Conservation (phyloP, 2,329 filamentous ascomycete species). For the Didymella exigua region DNA sequence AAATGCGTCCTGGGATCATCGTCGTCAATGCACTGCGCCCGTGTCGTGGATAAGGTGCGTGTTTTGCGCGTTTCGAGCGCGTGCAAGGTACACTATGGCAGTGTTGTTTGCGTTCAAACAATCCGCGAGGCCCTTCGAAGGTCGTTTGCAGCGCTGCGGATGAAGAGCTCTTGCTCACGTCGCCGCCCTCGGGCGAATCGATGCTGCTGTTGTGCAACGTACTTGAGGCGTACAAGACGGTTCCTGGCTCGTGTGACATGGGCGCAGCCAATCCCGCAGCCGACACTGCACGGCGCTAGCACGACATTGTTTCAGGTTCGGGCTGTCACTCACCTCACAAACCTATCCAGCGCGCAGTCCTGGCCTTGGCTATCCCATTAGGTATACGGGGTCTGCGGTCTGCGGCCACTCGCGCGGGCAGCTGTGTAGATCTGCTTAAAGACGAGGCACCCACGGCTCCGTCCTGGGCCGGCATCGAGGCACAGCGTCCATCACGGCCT, state of each 20-base stretch:
- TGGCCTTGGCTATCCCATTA: slow-evolving; percentile 15
- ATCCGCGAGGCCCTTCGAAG: too few species aligned
- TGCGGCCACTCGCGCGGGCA: slow-evolving; percentile 4
- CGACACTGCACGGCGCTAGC: slow-evolving; percentile 5
- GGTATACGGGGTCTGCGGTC: slow-evolving; percentile 3
- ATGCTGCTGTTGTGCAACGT: slow-evolving; percentile 17
- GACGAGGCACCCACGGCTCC: slow-evolving; percentile 19
- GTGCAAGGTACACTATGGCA: not conserved
- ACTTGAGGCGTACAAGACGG: slow-evolving; percentile 24
- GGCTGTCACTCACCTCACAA: slow-evolving; percentile 18
- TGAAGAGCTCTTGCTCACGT: too few species aligned
- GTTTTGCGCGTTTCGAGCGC: slow-evolving; percentile 14
- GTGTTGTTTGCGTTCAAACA: not conserved
- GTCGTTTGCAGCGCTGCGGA: too few species aligned
- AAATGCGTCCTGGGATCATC: slow-evolving; percentile 8
- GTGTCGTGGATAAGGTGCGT: not conserved
- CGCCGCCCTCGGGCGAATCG: too few species aligned
- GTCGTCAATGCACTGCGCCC: not conserved
- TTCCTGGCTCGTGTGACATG: slow-evolving; percentile 18
- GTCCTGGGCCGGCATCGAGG: slow-evolving; percentile 2
- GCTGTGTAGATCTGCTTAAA: slow-evolving; percentile 34
- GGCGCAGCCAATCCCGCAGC: slow-evolving; percentile 20
- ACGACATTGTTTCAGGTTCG: slow-evolving; percentile 30
- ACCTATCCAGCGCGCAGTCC: slow-evolving; percentile 20
- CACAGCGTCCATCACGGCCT: slow-evolving; percentile 13